Conservation (phyloP, 2,329 filamentous ascomycete species). For the Stagonosporopsis chrysanthemi region DNA sequence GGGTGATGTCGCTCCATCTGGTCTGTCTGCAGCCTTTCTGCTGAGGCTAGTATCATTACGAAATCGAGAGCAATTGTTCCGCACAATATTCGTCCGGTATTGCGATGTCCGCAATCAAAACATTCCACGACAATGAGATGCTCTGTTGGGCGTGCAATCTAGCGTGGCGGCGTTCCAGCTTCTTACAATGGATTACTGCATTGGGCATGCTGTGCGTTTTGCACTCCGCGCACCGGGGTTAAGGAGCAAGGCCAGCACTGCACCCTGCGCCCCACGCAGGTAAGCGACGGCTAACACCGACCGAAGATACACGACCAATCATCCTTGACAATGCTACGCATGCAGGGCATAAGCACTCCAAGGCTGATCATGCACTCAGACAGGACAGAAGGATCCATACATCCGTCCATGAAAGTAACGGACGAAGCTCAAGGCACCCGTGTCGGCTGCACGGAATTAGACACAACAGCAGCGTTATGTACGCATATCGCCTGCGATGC, state of each 20-base stretch:
- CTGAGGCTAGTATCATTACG: constrained; percentile 1
- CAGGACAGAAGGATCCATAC: background rate
- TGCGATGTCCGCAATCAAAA: background rate
- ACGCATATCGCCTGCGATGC: background rate
- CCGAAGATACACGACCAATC: background rate
- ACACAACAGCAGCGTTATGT: background rate
- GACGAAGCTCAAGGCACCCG: background rate
- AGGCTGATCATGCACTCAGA: background rate
- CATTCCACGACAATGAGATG: background rate
- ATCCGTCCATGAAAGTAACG: background rate
- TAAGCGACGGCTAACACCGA: constrained; percentile 2
- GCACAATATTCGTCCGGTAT: background rate
- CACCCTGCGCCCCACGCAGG: background rate
- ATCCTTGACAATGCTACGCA: background rate
- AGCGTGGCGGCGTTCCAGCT: background rate
- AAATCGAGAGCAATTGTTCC: background rate
- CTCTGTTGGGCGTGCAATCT: background rate
- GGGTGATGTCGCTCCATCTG: background rate
- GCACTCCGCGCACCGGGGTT: background rate
- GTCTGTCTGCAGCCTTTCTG: background rate
- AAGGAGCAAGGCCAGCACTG: background rate
- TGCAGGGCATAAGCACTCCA: background rate
- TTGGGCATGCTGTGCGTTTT: background rate
- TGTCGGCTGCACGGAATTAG: background rate
- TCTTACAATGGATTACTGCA: background rate